These are phyloP conservation scores for Hyphodiscus sp. DNA, from an alignment of 2,329 filamentous ascomycete genomes.

Conservation along the genomic window DNA sequence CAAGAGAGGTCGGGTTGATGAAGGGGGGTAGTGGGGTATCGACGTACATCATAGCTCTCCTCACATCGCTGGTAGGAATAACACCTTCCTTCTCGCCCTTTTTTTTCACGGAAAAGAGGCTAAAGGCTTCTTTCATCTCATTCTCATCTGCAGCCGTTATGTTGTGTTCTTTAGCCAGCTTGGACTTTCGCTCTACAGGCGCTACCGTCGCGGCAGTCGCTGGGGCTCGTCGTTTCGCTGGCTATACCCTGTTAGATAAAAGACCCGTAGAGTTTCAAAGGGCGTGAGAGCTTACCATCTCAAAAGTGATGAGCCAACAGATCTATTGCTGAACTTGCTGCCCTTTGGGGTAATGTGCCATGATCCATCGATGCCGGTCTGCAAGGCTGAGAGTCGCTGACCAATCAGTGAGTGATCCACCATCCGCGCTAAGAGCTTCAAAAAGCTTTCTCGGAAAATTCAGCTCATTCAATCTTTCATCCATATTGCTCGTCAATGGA, in stretches of 20 bases:
- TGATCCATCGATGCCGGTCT: not conserved
- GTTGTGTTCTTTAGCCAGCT: constrained; percentile 87
- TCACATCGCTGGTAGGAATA: constrained; percentile 41
- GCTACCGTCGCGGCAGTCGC: constrained; percentile 14
- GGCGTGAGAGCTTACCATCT: constrained; percentile 5
- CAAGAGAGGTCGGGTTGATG: not conserved
- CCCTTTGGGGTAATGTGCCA: not conserved
- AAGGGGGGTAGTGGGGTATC: not conserved
- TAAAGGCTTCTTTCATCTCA: constrained; percentile 87
- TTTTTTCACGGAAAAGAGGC: constrained; percentile 68
- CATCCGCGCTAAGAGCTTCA: too few species aligned
- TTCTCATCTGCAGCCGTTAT: constrained; percentile 77
- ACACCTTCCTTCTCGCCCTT: constrained; percentile 63
- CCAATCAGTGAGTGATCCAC: not conserved
- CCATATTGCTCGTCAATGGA: too few species aligned
- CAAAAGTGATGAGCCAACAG: not conserved
- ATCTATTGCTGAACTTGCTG: not conserved
- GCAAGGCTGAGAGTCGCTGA: not conserved
- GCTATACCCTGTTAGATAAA: constrained; percentile 9
- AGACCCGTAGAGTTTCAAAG: not conserved
- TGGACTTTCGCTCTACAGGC: constrained; percentile 60
- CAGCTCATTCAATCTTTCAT: too few species aligned
- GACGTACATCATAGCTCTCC: constrained; percentile 63
- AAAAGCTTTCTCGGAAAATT: too few species aligned
- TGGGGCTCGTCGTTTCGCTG: constrained; percentile 26